Percentiles rank a stretch among this genome's conserved stretches.
Conservation (phyloP, 108 stramenopile genomes). For the Schizochytrium sp. region DNA sequence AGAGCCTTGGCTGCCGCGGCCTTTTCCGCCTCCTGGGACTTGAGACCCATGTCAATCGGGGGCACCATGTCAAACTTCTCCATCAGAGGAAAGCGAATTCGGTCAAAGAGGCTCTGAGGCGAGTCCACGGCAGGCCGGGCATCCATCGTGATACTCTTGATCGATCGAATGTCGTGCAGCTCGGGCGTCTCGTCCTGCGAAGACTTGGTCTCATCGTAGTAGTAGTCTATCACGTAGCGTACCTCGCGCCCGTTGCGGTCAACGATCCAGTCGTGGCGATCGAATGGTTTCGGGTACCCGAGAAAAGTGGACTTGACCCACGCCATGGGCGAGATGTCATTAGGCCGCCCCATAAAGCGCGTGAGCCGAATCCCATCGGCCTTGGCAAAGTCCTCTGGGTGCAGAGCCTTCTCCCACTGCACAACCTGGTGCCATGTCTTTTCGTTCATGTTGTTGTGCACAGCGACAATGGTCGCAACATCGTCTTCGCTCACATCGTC, state of each 20-base stretch:
- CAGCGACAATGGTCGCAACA: constrained; percentile 79
- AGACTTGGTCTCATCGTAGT: constrained; percentile 62
- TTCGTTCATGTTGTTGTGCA: constrained; percentile 99
- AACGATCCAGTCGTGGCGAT: constrained; percentile 98
- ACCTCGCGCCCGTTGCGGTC: constrained; percentile 65
- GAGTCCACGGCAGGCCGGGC: constrained; percentile 88
- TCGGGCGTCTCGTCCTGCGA: constrained; percentile 41
- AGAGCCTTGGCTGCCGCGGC: not conserved
- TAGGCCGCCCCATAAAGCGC: constrained; percentile 80
- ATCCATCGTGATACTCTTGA: constrained; percentile 78
- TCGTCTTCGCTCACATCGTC: constrained; percentile 65
- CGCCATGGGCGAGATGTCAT: constrained; percentile 88
- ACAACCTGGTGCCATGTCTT: constrained; percentile 81
- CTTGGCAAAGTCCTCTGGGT: not conserved
- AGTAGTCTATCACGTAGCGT: constrained; percentile 97
- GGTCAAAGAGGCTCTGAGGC: constrained; percentile 48
- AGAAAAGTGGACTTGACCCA: constrained; percentile 53
- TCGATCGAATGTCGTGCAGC: constrained; percentile 50
- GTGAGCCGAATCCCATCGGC: constrained; percentile 46
- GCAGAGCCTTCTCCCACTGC: constrained; percentile 75
- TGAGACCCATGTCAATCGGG: constrained; percentile 21
- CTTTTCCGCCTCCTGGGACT: constrained; percentile 50
- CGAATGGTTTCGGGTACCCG: constrained; percentile 88
- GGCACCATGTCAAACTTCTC: constrained; percentile 41
- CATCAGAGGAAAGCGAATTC: constrained; percentile 66